Evolutionary conservation across 139 green algal species (phyloP).

Genomic region (Chlorella sp.): DNA sequence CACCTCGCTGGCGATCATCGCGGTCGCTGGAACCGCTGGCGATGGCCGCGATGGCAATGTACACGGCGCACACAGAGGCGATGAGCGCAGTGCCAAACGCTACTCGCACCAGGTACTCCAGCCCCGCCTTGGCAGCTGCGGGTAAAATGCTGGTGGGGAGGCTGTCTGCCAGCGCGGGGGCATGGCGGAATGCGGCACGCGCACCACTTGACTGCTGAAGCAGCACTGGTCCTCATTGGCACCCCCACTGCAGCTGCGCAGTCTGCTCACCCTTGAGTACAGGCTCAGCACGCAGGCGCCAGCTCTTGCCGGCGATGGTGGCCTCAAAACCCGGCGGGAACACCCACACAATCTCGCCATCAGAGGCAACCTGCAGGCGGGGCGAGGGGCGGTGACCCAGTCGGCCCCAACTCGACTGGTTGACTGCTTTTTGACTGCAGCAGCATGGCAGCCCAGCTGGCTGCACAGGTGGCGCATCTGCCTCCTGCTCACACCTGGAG

Average conservation of each 20-base stretch:
- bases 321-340: constrained; percentile 75
- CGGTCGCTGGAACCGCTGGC: neutral
- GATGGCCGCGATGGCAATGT: constrained; percentile 75
- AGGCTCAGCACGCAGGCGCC: constrained; percentile 75
- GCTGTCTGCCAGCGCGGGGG: no score
- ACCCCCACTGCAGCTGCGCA: no score
- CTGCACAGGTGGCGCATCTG: neutral
- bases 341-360: constrained; percentile 92
- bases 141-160: neutral
- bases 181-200: no score
- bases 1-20: neutral
- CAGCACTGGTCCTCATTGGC: no score
- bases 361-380: constrained; percentile 68
- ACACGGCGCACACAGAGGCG: constrained; percentile 51
- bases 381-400: no score
- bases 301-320: constrained; percentile 65
- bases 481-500: constrained; percentile 15
- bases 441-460: neutral
- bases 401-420: neutral
- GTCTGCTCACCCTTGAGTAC: constrained; percentile 30
- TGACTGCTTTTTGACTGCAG: neutral
- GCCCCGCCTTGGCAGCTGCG: constrained; percentile 14
- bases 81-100: constrained; percentile 92
- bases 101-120: constrained; percentile 74
- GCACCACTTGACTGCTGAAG: no score